phyloP scores from a whole-genome alignment of 148 eudicot species.

The Heliosperma pusillum region DNA sequence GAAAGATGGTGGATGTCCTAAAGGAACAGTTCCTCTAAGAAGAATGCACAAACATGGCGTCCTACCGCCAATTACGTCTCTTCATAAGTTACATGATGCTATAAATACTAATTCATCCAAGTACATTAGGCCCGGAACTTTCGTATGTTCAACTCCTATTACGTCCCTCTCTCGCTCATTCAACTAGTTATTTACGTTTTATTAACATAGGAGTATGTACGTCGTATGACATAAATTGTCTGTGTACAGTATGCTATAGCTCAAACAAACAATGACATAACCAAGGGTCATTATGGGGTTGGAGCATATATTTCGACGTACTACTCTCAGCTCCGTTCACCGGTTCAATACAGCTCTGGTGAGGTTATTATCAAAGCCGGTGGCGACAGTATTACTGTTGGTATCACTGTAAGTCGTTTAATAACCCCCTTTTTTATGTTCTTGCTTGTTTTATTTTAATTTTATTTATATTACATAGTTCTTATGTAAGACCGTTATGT shows the following conservation, averaged over 20 bases:
- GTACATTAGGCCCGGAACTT: background rate
- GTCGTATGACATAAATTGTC: too few species aligned
- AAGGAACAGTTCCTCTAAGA: constrained; percentile 12
- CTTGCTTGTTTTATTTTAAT: too few species aligned
- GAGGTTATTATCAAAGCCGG: background rate
- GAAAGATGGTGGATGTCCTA: constrained; percentile 10
- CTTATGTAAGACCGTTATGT: too few species aligned
- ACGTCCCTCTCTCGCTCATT: background rate
- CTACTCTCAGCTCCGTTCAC: background rate
- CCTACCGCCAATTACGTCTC: background rate
- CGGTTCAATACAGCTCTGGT: background rate
- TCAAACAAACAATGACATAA: background rate
- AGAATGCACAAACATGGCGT: background rate
- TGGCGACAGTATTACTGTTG: background rate
- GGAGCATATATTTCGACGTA: background rate
- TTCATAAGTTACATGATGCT: background rate
- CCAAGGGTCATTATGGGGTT: background rate
- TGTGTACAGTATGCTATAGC: background rate
- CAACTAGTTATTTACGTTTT: too few species aligned
- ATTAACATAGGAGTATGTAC: too few species aligned
- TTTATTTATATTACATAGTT: too few species aligned
- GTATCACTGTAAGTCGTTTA: too few species aligned
- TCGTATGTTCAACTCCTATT: background rate
- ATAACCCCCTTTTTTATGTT: too few species aligned
- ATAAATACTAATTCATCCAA: background rate